Evolutionary conservation across 2,329 filamentous ascomycete species (phyloP).

Genomic region (Diplodia intermedia): DNA sequence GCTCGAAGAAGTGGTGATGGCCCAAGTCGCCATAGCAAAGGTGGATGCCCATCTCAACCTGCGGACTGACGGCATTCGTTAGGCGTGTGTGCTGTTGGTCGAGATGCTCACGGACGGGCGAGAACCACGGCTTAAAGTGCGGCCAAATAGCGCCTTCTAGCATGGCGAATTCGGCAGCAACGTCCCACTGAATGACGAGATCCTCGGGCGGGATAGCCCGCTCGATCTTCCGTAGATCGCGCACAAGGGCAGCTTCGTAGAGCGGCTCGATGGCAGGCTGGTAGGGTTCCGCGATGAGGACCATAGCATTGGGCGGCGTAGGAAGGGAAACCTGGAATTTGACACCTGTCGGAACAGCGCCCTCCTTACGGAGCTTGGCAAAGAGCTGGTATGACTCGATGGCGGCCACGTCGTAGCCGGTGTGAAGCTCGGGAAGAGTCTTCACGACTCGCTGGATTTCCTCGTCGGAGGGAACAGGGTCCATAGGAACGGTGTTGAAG

Average conservation of each 20-base stretch:
- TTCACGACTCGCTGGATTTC: slow-evolving; percentile 31
- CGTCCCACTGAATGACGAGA: slow-evolving; percentile 48
- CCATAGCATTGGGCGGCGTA: slow-evolving; percentile 36
- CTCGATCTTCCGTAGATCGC: slow-evolving; percentile 42
- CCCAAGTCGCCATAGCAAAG: slow-evolving; percentile 58
- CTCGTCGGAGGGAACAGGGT: not conserved
- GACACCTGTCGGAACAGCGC: slow-evolving; percentile 40
- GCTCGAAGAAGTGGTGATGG: slow-evolving; percentile 56
- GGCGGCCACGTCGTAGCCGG: slow-evolving; percentile 45
- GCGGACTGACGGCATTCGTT: slow-evolving; percentile 42
- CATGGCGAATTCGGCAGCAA: slow-evolving; percentile 45
- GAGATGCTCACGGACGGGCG: slow-evolving; percentile 44
- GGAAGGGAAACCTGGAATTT: slow-evolving; percentile 48
- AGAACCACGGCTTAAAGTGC: slow-evolving; percentile 46
- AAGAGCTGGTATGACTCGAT: slow-evolving; percentile 46
- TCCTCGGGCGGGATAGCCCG: slow-evolving; percentile 45
- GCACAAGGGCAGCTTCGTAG: slow-evolving; percentile 45
- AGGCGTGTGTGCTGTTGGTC: slow-evolving; percentile 45
- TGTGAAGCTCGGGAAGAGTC: slow-evolving; percentile 36
- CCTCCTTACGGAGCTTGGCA: slow-evolving; percentile 40
- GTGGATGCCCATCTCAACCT: slow-evolving; percentile 55
- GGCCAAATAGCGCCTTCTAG: slow-evolving; percentile 38
- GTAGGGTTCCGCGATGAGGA: slow-evolving; percentile 39
- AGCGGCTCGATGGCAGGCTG: slow-evolving; percentile 42
- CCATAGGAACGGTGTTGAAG: not conserved